These are phyloP conservation scores for Tolypocladium paradoxum DNA, from an alignment of 2,329 filamentous ascomycete genomes.

Conservation along the genomic window DNA sequence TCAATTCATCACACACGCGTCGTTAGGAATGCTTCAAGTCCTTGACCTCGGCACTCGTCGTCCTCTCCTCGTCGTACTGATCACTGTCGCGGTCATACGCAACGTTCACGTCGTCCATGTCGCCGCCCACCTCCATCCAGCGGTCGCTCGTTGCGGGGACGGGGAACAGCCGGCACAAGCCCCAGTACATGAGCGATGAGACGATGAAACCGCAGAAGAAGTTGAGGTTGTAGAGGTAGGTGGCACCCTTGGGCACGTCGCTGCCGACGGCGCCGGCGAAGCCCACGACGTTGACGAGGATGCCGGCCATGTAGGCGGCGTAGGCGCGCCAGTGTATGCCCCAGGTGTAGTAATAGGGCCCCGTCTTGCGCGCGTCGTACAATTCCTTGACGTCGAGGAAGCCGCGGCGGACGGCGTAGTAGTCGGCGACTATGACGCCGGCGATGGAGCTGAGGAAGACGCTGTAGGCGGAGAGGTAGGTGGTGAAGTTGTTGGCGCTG, in stretches of 20 bases:
- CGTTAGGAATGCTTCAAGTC: slow-evolving; percentile 7
- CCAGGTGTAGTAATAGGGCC: slow-evolving; percentile 62
- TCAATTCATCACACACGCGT: background rate
- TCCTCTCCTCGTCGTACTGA: slow-evolving; percentile 27
- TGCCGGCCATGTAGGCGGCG: slow-evolving; percentile 69
- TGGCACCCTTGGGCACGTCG: slow-evolving; percentile 64
- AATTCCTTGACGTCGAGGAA: slow-evolving; percentile 70
- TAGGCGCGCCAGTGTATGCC: slow-evolving; percentile 82
- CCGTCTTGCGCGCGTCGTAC: slow-evolving; percentile 57
- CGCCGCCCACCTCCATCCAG: slow-evolving; percentile 69
- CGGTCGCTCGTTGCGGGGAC: slow-evolving; percentile 61
- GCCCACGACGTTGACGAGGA: slow-evolving; percentile 83
- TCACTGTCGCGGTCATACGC: slow-evolving; percentile 31
- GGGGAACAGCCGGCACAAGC: slow-evolving; percentile 57
- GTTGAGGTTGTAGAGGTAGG: slow-evolving; percentile 82
- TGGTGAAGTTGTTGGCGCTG: slow-evolving; percentile 72
- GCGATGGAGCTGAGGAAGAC: slow-evolving; percentile 92
- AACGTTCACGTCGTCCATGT: slow-evolving; percentile 42
- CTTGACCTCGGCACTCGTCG: background rate
- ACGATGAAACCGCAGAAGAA: slow-evolving; percentile 81
- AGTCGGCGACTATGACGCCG: slow-evolving; percentile 82
- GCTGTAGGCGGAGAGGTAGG: slow-evolving; percentile 82
- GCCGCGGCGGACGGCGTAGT: slow-evolving; percentile 75
- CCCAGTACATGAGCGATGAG: slow-evolving; percentile 55
- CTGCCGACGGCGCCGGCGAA: slow-evolving; percentile 72